Base-by-base conservation (phyloP, 768 basidiomycete genomes). In the Termitomyces bulborhizus region DNA sequence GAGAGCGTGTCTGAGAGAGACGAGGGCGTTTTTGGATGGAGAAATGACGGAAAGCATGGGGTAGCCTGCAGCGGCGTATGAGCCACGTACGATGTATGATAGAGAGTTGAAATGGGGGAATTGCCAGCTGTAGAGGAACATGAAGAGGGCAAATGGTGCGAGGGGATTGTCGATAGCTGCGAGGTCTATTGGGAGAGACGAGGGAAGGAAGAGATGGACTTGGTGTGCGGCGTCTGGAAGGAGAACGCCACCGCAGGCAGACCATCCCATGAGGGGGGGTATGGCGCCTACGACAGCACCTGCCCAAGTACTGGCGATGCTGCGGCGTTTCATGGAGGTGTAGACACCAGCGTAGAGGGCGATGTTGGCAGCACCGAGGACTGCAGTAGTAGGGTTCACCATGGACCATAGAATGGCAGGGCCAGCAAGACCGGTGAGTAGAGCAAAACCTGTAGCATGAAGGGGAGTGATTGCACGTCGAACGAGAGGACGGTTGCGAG, bases 221-320 rank as follows among this genome's bases (percentile, higher is more conserved):
- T 88, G 83, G 61, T 87, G 78, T 29, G 76, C 69, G 0, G 80
- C 56, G n/a, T 79, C 77, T 0, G 90, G 90, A 57, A 90, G 71
- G 8, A 96, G 68, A 15, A 79, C 74, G 21, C 90, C 92, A 1
- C 94, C 95, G 55, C 90, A 91, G 1, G 97, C 97, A 6, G 96
- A 86, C 97, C 97, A 99, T 41, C 97, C 97, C 90, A 99, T 98
- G 49, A 99, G 71, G 2, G 96, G 94, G 6, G 97, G 97, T 4
- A 98, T 76, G 0, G 78, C 94, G 32, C 97, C 97, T 3, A 99
- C 96, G 21, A 98, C 76, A 0, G 93, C 79, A 9, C 96, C 96
- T 16, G 95, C 83, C 96, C 95, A 98, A 1, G 96, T 99, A 67
- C 97, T 99, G 60, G 75, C 75, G 5, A 88, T 75, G 55, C 80